Base-by-base conservation (phyloP, 208 protist species). In the Angomonas deanei region DNA sequence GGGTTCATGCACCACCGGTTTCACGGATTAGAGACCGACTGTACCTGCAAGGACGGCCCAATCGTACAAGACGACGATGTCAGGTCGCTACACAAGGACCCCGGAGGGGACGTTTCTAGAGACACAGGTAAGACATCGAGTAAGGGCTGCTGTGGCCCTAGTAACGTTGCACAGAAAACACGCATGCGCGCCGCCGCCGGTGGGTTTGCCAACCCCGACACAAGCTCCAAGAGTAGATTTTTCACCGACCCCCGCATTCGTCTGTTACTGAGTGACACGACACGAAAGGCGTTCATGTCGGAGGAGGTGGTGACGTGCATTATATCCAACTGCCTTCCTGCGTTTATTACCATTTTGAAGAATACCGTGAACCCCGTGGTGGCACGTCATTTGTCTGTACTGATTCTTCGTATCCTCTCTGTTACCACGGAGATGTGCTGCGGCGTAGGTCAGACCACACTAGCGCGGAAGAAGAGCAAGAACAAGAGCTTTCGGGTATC, bases 361-460 rank as follows among this genome's bases (percentile, higher is more conserved):
- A 70, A 73, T 52, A 84, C 79, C n/a, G 77, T 88, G 13, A 86
- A 84, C 61, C 74, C 83, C 10, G 28, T 89, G n/a, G 78, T 93
- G 17, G 76, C 76, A 17, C 81, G 87, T 19, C 82, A 93, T 71
- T 79, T 79, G 34, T 67, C 79, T 27, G 61, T 84, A 19, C 64
- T 93, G 42, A 65, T 90, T 49, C 68, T 89, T 23, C 80, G 87
- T 15, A 84, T 76, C 47, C 49, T 86, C 19, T 81, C 80, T 24
- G 64, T 89, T 10, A 58, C 74, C 4, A 67, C 71, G 23, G 72
- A 84, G 30, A 78, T 78, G 23, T 56, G 50, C 50, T 56, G 50
- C 27, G 50, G 50, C n/a, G n/a, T n/a, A n/a, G n/a, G n/a, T n/a
- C n/a, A n/a, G n/a, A n/a, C n/a, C n/a, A n/a, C n/a, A n/a, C n/a